phyloP scores from a whole-genome alignment of 129 eudicot genomes.

The Logfia minima region DNA sequence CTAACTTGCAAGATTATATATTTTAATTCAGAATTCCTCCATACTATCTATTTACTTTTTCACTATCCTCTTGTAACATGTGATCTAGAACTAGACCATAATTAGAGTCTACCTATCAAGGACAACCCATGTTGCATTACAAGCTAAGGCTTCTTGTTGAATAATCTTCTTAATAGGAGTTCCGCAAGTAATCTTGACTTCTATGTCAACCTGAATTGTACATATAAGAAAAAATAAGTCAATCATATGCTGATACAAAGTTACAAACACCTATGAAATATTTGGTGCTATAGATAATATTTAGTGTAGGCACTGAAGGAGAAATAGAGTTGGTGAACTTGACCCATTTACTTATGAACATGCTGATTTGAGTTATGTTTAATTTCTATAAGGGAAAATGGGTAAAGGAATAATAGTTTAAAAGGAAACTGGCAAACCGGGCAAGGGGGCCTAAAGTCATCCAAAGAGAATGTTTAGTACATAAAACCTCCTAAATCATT shows the following conservation, averaged over 20 bases:
- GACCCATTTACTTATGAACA: not conserved
- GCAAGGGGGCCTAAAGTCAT: not conserved
- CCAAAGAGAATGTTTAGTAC: not conserved
- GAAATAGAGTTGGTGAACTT: not conserved
- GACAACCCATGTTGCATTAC: constrained; percentile 67
- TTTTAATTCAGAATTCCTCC: not conserved
- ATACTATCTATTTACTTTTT: not conserved
- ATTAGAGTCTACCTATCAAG: constrained; percentile 63
- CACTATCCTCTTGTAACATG: not conserved
- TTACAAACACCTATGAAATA: not conserved
- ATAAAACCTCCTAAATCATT: not conserved
- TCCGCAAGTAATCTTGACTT: constrained; percentile 83
- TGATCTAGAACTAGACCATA: not conserved
- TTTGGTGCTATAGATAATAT: not conserved
- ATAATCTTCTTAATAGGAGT: constrained; percentile 64
- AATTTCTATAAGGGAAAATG: not conserved
- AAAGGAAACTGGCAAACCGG: not conserved
- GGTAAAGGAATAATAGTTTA: not conserved
- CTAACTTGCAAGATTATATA: too few species aligned
- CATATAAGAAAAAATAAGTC: not conserved
- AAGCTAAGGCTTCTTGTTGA: constrained; percentile 53
- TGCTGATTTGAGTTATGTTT: not conserved
- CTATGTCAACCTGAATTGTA: constrained; percentile 63
- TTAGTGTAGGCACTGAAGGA: not conserved
- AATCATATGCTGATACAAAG: not conserved